These are phyloP conservation scores for Fusarium denticulatum DNA, from an alignment of 2,329 filamentous ascomycete genomes.

Conservation along the genomic window DNA sequence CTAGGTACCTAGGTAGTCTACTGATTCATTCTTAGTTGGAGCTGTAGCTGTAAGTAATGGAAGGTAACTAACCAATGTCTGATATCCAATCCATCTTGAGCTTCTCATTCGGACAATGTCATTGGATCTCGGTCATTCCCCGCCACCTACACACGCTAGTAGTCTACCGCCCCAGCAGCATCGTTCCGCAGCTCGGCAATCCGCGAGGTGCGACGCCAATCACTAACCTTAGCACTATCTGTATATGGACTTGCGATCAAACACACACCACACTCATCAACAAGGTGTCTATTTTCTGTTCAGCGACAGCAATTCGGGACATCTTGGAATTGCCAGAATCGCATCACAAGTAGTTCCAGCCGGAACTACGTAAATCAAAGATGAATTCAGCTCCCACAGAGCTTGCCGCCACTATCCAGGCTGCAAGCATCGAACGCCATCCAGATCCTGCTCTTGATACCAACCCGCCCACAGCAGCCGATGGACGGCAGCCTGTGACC, in stretches of 20 bases:
- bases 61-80: not conserved
- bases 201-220: conserved; percentile 29
- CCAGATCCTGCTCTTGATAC: conserved; percentile 80
- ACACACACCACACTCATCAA: not conserved
- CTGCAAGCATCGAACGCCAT: conserved; percentile 76
- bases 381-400: conserved; percentile 71
- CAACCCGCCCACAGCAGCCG: conserved; percentile 81
- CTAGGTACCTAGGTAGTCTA: not conserved
- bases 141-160: conserved; percentile 5
- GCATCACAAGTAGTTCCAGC: not conserved
- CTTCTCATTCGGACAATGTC: not conserved
- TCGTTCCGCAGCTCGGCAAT: conserved; percentile 18
- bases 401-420: conserved; percentile 82
- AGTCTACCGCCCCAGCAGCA: conserved; percentile 47
- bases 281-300: not conserved
- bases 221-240: not conserved
- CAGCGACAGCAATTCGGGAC: not conserved
- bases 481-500: conserved; percentile 56
- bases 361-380: not conserved
- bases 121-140: not conserved
- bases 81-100: not conserved
- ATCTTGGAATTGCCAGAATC: not conserved
- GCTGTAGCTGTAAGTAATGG: not conserved
- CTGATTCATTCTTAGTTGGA: not conserved
- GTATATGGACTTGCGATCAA: not conserved